phyloP scores from a whole-genome alignment of 805 yeast species.

The Tetrapisispora namnaoensis region DNA sequence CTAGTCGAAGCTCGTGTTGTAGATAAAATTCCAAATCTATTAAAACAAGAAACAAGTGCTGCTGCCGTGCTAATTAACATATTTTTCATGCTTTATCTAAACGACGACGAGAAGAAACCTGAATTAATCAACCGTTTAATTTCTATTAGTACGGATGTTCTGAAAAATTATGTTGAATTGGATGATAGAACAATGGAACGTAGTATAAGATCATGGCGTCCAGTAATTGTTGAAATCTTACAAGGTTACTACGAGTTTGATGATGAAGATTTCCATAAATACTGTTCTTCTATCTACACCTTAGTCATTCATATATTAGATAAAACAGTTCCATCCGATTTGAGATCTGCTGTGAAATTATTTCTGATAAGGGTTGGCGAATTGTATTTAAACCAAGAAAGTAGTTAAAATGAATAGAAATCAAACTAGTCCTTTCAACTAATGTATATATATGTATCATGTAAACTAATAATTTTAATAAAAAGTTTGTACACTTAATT shows the following conservation, averaged over 20 bases:
- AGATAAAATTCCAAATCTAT: conserved; percentile 81
- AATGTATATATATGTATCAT: neutral
- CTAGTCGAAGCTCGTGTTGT: conserved; percentile 88
- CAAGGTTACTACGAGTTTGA: conserved; percentile 75
- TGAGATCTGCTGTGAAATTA: conserved; percentile 49
- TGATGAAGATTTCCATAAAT: conserved; percentile 53
- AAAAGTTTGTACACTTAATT: too few relatives aligned
- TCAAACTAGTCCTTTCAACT: neutral
- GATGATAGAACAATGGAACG: conserved; percentile 70
- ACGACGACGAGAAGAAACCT: conserved; percentile 38
- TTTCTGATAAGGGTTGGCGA: conserved; percentile 52
- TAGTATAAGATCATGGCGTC: conserved; percentile 78
- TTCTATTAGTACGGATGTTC: conserved; percentile 62
- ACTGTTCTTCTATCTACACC: conserved; percentile 52
- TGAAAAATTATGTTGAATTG: conserved; percentile 57
- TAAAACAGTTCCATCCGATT: conserved; percentile 50
- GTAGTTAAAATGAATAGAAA: neutral
- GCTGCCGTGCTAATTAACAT: conserved; percentile 79
- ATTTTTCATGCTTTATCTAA: conserved; percentile 60
- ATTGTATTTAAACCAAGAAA: conserved; percentile 26
- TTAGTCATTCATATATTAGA: conserved; percentile 50
- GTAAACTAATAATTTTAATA: neutral
- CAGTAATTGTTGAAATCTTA: conserved; percentile 80
- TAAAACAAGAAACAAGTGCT: conserved; percentile 85
- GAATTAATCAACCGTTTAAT: conserved; percentile 38